Evolutionary conservation across 202 grass and related monocot species (phyloP), one percentile per base, ranked within the genome.

Genomic region (Musa balbisiana): DNA sequence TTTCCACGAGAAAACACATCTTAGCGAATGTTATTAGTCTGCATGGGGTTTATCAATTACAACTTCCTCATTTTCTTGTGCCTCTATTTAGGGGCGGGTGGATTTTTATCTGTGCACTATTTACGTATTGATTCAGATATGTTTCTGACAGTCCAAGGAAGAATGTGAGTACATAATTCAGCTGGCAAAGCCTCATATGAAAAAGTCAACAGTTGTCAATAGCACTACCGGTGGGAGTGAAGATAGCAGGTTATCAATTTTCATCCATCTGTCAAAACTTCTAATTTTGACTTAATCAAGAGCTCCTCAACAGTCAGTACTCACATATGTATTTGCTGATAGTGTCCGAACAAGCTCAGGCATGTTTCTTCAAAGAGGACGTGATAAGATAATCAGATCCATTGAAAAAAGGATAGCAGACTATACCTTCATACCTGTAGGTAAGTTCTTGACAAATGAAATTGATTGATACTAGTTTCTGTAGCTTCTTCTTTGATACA

Each of bases 341-440:
- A 87, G 95, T 79, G 95, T 98, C 55, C 81, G 95, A 43, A 98
- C 95, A 76, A 94, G 95, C 88, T 88, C 91, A 67, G 95, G 95
- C 79, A 98, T 84, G 77, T 94, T 98, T 76, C 77, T 98, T 82
- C 83, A 71, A 87, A 92, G 95, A 89, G 95, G 95, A 73, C 89
- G 84, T 22, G 91, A 98, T 83, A 94, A 88, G 73, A 84, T 98
- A 67, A 89, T 98, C 70, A 86, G 87, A 74, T 62, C 83, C 29
- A 93, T 98, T 51, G 94, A 98, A 50, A 93, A 91, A 88, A 98
- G 94, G 80, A 98, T 98, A 89, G 89, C 91, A 22, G 89, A 94
- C 26, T 99, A 87, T 76, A 94, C 95, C 13, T 99, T 99, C 80
- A 90, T 90, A 78, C 95, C 91, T 64, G 85, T 23, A 68, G 95